Conservation (phyloP, 345 rosid genomes). For the Salix arbutifolia region DNA sequence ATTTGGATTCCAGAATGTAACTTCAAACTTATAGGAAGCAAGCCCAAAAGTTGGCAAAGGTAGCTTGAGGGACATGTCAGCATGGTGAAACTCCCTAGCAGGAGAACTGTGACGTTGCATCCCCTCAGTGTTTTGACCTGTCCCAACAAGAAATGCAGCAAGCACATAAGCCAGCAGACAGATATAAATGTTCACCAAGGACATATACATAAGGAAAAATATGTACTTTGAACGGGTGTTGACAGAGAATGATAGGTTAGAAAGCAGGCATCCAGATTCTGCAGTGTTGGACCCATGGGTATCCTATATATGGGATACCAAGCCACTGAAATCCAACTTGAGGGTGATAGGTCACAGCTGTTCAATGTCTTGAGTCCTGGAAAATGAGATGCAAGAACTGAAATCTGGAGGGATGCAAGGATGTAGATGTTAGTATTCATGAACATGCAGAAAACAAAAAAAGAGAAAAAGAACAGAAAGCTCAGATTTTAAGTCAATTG, state of each 20-base stretch:
- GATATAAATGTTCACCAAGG: neutral
- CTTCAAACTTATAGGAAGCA: slow-evolving; percentile 72
- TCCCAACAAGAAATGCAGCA: slow-evolving; percentile 2
- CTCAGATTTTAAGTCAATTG: neutral
- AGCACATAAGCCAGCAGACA: neutral
- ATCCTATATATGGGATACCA: slow-evolving; percentile 96
- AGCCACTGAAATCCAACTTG: slow-evolving; percentile 95
- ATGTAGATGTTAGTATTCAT: neutral
- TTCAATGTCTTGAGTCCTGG: slow-evolving; percentile 63
- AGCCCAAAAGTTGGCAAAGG: slow-evolving; percentile 69
- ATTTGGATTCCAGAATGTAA: slow-evolving; percentile 64
- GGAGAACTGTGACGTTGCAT: slow-evolving; percentile 21
- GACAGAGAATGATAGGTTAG: slow-evolving; percentile 73
- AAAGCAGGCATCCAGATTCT: slow-evolving; percentile 91
- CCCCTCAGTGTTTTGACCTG: slow-evolving; percentile 38
- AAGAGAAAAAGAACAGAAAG: neutral
- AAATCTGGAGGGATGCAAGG: slow-evolving; percentile 40
- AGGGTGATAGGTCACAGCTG: slow-evolving; percentile 75
- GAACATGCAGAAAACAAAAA: neutral
- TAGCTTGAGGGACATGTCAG: slow-evolving; percentile 40
- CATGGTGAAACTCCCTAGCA: slow-evolving; percentile 27
- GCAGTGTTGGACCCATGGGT: slow-evolving; percentile 78
- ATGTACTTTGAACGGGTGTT: slow-evolving; percentile 50
- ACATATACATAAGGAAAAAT: neutral
- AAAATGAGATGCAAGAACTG: slow-evolving; percentile 67